Conservation (phyloP, 192 early-diverging fungal species). For the Backusella parvicylindrica region DNA sequence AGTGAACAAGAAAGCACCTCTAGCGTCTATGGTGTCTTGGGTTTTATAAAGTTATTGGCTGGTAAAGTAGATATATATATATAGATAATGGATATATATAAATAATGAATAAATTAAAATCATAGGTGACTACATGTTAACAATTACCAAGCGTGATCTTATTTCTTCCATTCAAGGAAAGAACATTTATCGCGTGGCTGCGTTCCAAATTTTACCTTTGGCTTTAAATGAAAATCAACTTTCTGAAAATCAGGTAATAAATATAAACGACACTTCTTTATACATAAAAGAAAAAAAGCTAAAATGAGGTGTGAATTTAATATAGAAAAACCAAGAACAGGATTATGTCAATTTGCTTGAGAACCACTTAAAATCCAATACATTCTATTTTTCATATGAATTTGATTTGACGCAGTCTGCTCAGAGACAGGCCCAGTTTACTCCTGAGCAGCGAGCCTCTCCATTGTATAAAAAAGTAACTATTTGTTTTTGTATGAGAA, state of each 20-base stretch:
- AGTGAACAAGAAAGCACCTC: slow-evolving; percentile 52
- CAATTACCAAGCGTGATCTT: slow-evolving; percentile 63
- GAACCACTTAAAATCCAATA: slow-evolving; percentile 41
- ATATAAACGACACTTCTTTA: too few relatives aligned
- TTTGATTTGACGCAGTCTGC: slow-evolving; percentile 84
- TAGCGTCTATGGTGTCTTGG: slow-evolving; percentile 67
- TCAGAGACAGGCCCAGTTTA: slow-evolving; percentile 65
- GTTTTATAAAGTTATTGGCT: slow-evolving; percentile 64
- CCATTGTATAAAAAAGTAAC: slow-evolving; percentile 57
- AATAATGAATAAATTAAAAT: background rate
- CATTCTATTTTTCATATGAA: slow-evolving; percentile 80
- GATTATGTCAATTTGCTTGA: slow-evolving; percentile 47
- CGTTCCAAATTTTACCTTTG: slow-evolving; percentile 53
- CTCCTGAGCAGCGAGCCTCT: slow-evolving; percentile 16
- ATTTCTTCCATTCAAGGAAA: slow-evolving; percentile 57
- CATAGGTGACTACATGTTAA: slow-evolving; percentile 72
- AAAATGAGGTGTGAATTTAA: background rate
- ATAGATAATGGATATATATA: background rate
- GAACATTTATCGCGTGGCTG: slow-evolving; percentile 64
- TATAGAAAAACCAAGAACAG: slow-evolving; percentile 46
- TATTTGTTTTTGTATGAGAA: too few relatives aligned
- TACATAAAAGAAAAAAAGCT: too few relatives aligned
- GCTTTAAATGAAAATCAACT: slow-evolving; percentile 34
- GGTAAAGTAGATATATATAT: slow-evolving; percentile 39
- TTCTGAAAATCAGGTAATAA: slow-evolving; percentile 42